These are phyloP conservation scores for Fusarium clavum DNA, from an alignment of 2,329 filamentous ascomycete genomes.

Conservation along the genomic window DNA sequence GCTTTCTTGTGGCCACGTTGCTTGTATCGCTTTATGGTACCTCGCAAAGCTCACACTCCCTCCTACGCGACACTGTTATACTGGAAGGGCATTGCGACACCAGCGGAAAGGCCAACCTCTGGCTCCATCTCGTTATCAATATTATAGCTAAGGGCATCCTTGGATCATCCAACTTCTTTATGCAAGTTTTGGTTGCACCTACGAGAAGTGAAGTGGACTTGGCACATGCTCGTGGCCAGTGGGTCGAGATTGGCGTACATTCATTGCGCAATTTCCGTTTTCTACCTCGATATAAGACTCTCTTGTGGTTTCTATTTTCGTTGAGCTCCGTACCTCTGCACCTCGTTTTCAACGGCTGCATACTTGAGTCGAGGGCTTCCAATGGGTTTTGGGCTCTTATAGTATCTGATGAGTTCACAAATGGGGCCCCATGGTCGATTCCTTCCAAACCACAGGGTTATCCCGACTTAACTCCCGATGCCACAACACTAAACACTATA, in stretches of 20 bases:
- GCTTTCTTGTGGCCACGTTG: too few species aligned
- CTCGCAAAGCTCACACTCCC: too few species aligned
- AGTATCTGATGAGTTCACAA: background rate
- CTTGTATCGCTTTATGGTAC: too few species aligned
- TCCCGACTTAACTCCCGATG: too few species aligned
- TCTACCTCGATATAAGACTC: background rate
- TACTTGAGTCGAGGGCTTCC: slow-evolving; percentile 15
- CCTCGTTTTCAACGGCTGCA: slow-evolving; percentile 19
- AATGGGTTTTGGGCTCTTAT: slow-evolving; percentile 22
- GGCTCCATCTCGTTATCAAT: slow-evolving; percentile 33
- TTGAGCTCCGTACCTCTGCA: slow-evolving; percentile 22
- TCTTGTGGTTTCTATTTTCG: slow-evolving; percentile 10
- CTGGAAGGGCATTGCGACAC: too few species aligned
- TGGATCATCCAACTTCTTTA: slow-evolving; percentile 53
- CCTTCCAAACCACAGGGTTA: too few species aligned
- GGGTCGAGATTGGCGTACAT: slow-evolving; percentile 42
- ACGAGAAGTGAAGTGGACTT: slow-evolving; percentile 48
- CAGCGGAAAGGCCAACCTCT: background rate
- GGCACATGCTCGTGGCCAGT: slow-evolving; percentile 19
- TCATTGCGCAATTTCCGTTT: slow-evolving; percentile 29
- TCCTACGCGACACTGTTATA: too few species aligned
- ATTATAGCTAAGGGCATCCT: slow-evolving; percentile 46
- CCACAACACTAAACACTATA: too few species aligned
- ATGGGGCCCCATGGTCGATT: background rate
- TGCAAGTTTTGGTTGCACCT: slow-evolving; percentile 51